These are phyloP conservation scores for Puccinia horiana DNA, from an alignment of 1,284 basidiomycete species.

Conservation along the genomic window DNA sequence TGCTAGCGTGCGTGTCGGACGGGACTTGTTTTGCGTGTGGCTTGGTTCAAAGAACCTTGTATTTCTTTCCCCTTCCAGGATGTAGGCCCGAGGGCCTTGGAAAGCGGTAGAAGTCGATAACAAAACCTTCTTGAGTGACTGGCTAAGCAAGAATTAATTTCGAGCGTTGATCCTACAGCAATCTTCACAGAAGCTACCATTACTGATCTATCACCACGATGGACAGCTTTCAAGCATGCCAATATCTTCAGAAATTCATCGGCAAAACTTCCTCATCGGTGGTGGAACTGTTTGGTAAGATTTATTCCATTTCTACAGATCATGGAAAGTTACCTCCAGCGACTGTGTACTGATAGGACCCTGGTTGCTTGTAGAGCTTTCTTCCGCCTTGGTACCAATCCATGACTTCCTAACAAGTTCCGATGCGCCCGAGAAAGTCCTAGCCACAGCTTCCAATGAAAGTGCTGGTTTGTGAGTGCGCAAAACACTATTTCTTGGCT, in stretches of 20 bases:
- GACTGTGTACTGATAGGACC: neutral
- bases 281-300: slow-evolving; percentile 3
- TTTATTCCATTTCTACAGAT: neutral
- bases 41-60: too few species aligned
- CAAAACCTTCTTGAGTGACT: too few species aligned
- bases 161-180: neutral
- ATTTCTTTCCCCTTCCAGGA: too few species aligned
- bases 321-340: too few species aligned
- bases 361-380: neutral
- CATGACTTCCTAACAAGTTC: neutral
- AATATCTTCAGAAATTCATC: slow-evolving; percentile 20
- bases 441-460: neutral
- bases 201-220: neutral
- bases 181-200: neutral
- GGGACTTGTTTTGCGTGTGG: too few species aligned
- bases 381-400: neutral
- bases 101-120: too few species aligned
- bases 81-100: too few species aligned
- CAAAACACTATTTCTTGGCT: neutral
- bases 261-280: slow-evolving; percentile 9
- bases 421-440: slow-evolving; percentile 3
- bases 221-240: slow-evolving; percentile 20
- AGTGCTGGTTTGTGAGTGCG: neutral
- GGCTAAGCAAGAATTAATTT: too few species aligned
- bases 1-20: too few species aligned